phyloP scores from a whole-genome alignment of 1,284 basidiomycete genomes.

The Sporisorium sorghi region DNA sequence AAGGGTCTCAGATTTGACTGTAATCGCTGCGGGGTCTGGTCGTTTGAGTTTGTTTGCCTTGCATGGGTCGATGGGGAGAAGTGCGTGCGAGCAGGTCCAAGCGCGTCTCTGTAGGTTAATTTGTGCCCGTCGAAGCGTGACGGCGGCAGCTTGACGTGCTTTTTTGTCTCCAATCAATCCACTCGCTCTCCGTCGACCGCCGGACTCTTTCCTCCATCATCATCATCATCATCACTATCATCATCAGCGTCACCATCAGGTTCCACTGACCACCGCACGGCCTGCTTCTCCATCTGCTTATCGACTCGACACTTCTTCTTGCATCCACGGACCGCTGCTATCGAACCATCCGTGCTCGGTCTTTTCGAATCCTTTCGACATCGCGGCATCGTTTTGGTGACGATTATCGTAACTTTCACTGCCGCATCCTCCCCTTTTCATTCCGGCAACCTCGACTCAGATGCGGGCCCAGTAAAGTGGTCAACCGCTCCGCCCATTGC shows the following conservation, averaged over 20 bases:
- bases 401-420: not conserved
- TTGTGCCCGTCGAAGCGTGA: not conserved
- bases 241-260: too few species aligned
- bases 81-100: not conserved
- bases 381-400: not conserved
- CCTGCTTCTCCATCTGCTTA: too few species aligned
- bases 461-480: not conserved
- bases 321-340: too few species aligned
- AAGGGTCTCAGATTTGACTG: not conserved
- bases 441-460: not conserved
- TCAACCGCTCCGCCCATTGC: slow-evolving; percentile 3
- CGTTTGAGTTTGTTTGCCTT: slow-evolving; percentile 7
- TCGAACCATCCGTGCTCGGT: too few species aligned
- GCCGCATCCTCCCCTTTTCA: not conserved
- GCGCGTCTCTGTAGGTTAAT: not conserved
- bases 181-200: not conserved
- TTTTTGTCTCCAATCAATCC: not conserved
- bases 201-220: not conserved
- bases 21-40: slow-evolving; percentile 2
- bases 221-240: too few species aligned
- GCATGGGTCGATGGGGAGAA: too few species aligned
- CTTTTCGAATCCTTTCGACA: too few species aligned
- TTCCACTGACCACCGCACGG: too few species aligned
- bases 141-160: not conserved
- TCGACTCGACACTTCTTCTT: too few species aligned